phyloP scores from a whole-genome alignment of 305 asterid species.

The Solanum hybrid region DNA sequence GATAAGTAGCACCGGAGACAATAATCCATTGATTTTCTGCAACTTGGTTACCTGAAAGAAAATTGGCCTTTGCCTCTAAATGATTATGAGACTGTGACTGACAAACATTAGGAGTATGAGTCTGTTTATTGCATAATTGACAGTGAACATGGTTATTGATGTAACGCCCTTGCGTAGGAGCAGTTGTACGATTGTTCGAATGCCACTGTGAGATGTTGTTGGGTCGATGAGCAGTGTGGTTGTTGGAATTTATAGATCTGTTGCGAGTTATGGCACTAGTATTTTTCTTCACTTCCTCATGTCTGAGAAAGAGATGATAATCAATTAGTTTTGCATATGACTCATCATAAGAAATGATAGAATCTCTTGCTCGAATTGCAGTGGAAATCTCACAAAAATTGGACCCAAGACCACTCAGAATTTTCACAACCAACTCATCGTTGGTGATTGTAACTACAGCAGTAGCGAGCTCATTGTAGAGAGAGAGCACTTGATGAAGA shows the following conservation, averaged over 20 bases:
- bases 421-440: neutral
- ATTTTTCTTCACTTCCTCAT: neutral
- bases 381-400: too few relatives aligned
- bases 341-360: neutral
- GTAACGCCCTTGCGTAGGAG: neutral
- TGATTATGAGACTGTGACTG: neutral
- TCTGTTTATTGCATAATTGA: neutral
- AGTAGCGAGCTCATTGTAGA: neutral
- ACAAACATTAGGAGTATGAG: neutral
- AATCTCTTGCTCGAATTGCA: neutral
- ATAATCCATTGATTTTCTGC: too few relatives aligned
- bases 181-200: neutral
- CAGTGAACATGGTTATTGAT: neutral
- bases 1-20: too few relatives aligned
- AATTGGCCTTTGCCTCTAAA: neutral
- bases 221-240: neutral
- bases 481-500: neutral
- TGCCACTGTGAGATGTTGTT: neutral
- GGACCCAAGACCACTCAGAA: neutral
- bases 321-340: too few relatives aligned
- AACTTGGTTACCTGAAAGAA: neutral
- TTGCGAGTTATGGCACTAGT: neutral
- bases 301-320: neutral
- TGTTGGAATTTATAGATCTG: neutral
- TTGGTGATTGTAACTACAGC: neutral